phyloP scores from a whole-genome alignment of 805 yeast species.

The Sugiyamaella valdiviana region DNA sequence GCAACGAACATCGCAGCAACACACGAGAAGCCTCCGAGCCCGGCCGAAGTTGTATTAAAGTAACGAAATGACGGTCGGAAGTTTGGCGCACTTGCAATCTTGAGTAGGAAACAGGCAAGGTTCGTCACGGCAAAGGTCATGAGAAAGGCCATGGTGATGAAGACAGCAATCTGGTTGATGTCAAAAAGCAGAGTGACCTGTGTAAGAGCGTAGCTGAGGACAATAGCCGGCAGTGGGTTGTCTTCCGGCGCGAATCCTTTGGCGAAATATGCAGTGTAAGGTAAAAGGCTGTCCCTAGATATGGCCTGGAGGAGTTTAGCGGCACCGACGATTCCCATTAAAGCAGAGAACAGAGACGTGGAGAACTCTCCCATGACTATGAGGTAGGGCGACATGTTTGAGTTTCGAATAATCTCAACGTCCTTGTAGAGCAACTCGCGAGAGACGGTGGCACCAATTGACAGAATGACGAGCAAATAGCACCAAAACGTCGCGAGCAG shows the following conservation, averaged over 20 bases:
- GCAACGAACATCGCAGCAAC: conserved; percentile 87
- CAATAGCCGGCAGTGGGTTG: conserved; percentile 54
- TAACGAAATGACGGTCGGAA: conserved; percentile 92
- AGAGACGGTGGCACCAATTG: conserved; percentile 76
- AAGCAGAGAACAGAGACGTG: conserved; percentile 84
- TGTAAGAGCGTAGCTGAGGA: conserved; percentile 73
- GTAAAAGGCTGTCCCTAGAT: conserved; percentile 81
- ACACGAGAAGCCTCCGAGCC: conserved; percentile 63
- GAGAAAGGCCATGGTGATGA: conserved; percentile 93
- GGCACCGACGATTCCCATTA: conserved; percentile 95
- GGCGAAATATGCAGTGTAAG: conserved; percentile 62
- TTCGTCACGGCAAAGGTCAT: conserved; percentile 95
- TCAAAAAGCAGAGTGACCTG: conserved; percentile 85
- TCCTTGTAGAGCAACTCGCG: conserved; percentile 70
- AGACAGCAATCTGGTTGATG: conserved; percentile 87
- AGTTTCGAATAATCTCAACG: conserved; percentile 78
- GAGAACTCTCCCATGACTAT: conserved; percentile 86
- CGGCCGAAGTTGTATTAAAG: conserved; percentile 77
- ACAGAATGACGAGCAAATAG: conserved; percentile 72
- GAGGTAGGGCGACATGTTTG: conserved; percentile 59
- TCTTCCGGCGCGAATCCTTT: conserved; percentile 44
- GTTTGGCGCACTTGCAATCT: conserved; percentile 93
- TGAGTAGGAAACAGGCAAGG: conserved; percentile 83
- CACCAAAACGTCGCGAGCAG: conserved; percentile 66
- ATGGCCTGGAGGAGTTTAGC: conserved; percentile 88